phyloP scores from a whole-genome alignment of 257 asterid species.

The Salvia hispanica region DNA sequence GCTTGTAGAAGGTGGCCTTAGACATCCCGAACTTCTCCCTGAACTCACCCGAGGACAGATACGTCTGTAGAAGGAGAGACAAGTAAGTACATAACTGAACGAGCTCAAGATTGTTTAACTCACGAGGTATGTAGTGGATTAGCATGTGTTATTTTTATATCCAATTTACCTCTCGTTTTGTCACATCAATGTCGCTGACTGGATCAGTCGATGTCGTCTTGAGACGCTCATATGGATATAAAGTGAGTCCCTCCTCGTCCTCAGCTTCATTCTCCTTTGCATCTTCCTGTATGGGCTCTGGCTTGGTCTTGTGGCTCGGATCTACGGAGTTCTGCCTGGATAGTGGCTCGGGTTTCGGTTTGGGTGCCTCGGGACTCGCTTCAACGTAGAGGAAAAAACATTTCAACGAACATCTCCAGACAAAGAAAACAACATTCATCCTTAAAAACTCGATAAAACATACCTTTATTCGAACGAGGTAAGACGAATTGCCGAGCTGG shows the following conservation, averaged over 20 bases:
- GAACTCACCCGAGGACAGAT: conserved; percentile 80
- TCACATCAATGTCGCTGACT: conserved; percentile 67
- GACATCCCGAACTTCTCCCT: conserved; percentile 78
- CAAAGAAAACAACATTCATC: not conserved
- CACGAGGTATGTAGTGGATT: too few species aligned
- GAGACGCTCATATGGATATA: conserved; percentile 80
- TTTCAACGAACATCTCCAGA: not conserved
- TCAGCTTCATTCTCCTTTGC: conserved; percentile 81
- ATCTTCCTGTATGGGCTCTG: conserved; percentile 87
- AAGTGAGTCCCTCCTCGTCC: conserved; percentile 82
- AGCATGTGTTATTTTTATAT: too few species aligned
- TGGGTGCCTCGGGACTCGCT: conserved; percentile 63
- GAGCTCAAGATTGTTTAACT: too few species aligned
- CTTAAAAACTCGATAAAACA: conserved; percentile 5
- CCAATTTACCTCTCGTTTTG: conserved; percentile 86
- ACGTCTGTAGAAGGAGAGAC: conserved; percentile 59
- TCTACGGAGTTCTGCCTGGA: conserved; percentile 68
- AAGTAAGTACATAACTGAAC: not conserved
- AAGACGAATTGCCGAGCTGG: conserved; percentile 63
- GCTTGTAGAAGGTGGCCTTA: conserved; percentile 72
- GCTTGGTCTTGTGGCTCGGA: conserved; percentile 54
- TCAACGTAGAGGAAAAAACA: conserved; percentile 8
- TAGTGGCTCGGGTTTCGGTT: conserved; percentile 45
- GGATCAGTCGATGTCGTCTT: conserved; percentile 70
- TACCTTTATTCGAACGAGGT: conserved; percentile 78